These are phyloP conservation scores for Ophiocordyceps camponoti-floridani DNA, from an alignment of 2,329 filamentous ascomycete species.

Conservation along the genomic window DNA sequence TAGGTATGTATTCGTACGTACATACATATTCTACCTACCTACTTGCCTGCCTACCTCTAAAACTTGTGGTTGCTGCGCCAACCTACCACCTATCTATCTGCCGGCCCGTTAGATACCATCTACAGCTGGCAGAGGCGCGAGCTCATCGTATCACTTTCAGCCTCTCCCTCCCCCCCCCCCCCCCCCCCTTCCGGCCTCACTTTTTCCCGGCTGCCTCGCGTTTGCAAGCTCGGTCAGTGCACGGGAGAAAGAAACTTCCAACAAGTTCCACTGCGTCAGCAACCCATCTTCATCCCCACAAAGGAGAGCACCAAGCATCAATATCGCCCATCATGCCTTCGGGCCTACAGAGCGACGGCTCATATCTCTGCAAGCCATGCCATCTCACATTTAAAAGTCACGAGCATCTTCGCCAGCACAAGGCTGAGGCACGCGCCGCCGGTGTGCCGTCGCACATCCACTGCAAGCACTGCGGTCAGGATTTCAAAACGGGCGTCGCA, in stretches of 20 bases:
- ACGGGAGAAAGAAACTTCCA: too few species aligned
- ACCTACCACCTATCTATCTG: background rate
- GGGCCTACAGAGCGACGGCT: slow-evolving; percentile 2
- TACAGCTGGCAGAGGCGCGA: too few species aligned
- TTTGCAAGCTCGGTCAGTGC: background rate
- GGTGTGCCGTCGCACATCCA: slow-evolving; percentile 12
- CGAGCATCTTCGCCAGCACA: slow-evolving; percentile 12
- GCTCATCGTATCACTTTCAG: background rate
- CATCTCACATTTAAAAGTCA: slow-evolving; percentile 8
- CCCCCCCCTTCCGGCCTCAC: background rate
- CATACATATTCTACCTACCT: too few species aligned
- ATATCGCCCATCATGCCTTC: slow-evolving; percentile 5
- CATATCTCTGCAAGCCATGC: slow-evolving; percentile 13
- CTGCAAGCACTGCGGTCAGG: slow-evolving; percentile 19
- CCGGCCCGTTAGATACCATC: too few species aligned
- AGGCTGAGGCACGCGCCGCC: slow-evolving; percentile 8
- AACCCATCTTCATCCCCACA: background rate
- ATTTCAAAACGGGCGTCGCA: slow-evolving; percentile 15
- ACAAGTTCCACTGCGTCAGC: background rate
- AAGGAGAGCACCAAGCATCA: background rate
- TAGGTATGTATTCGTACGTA: too few species aligned
- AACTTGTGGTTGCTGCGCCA: too few species aligned
- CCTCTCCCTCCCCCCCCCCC: too few species aligned
- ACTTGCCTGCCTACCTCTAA: too few species aligned
- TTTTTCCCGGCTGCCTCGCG: background rate